These are phyloP conservation scores for Lumnitzera racemosa DNA, from an alignment of 345 rosid species.

Conservation along the genomic window DNA sequence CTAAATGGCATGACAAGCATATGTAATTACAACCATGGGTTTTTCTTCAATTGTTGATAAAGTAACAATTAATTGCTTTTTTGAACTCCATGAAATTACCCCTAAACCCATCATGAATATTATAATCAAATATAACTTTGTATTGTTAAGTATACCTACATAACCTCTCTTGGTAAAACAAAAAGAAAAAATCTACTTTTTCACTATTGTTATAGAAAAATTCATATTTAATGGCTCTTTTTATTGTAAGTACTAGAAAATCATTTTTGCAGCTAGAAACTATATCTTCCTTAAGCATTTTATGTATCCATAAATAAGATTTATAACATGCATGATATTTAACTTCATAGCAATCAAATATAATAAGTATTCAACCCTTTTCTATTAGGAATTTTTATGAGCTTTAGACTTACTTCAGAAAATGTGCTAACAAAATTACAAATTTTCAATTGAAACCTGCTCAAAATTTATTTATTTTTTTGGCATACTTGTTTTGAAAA, in stretches of 20 bases:
- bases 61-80: slow-evolving; percentile 4
- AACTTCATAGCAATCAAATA: slow-evolving; percentile 4
- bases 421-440: not conserved
- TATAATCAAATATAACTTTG: no score
- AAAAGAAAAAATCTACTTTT: no score
- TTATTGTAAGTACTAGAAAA: not conserved
- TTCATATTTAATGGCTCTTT: not conserved
- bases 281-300: not conserved
- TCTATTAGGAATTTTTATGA: not conserved
- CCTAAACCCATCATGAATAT: no score
- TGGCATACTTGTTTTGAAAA: not conserved
- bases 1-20: slow-evolving; percentile 4
- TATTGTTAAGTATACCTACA: no score
- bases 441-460: not conserved
- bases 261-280: not conserved
- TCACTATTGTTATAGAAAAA: no score
- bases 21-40: not conserved
- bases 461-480: not conserved
- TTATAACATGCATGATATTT: not conserved
- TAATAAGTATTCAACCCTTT: slow-evolving; percentile 3
- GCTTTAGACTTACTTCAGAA: not conserved
- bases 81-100: not conserved
- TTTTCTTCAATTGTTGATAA: slow-evolving; percentile 4
- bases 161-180: no score
- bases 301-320: not conserved